A percentile compares a stretch with the other conserved stretches of the same genome.
These are phyloP conservation scores for Saussurea involucrata DNA, from an alignment of 129 eudicot species.

Conservation along the genomic window DNA sequence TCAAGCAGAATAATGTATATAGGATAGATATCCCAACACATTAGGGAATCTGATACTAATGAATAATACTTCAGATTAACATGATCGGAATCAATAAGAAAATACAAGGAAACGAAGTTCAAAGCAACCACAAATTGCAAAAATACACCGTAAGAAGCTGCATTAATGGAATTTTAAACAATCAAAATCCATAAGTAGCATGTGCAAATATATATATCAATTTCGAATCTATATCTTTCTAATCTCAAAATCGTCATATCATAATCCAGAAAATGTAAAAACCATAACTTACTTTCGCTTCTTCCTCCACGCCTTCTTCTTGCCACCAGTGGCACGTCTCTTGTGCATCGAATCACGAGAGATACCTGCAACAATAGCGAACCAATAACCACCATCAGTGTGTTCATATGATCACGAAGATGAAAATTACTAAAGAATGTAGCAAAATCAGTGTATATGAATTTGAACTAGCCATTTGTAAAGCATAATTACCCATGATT, in stretches of 20 bases:
- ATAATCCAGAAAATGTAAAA: background rate
- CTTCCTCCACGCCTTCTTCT: conserved; percentile 76
- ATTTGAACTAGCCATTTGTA: background rate
- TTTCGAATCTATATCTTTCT: background rate
- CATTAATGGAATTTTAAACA: background rate
- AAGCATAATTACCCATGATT: conserved; percentile 17
- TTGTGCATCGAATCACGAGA: conserved; percentile 73
- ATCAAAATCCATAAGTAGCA: background rate
- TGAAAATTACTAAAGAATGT: background rate
- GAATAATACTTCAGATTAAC: background rate
- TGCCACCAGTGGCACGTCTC: conserved; percentile 67
- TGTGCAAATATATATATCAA: too few species aligned
- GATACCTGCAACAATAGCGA: conserved; percentile 35
- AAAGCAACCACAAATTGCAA: background rate
- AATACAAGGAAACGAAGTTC: too few species aligned
- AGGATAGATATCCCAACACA: background rate
- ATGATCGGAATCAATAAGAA: background rate
- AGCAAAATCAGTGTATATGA: background rate
- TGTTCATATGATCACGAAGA: background rate
- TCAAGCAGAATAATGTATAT: background rate
- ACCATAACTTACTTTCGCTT: conserved; percentile 49
- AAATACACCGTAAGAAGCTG: background rate
- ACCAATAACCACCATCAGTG: background rate
- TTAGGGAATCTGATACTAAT: background rate
- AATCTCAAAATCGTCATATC: background rate